These are phyloP conservation scores for Dictyostelium citrinum DNA, from an alignment of 78 protist species.

Conservation along the genomic window DNA sequence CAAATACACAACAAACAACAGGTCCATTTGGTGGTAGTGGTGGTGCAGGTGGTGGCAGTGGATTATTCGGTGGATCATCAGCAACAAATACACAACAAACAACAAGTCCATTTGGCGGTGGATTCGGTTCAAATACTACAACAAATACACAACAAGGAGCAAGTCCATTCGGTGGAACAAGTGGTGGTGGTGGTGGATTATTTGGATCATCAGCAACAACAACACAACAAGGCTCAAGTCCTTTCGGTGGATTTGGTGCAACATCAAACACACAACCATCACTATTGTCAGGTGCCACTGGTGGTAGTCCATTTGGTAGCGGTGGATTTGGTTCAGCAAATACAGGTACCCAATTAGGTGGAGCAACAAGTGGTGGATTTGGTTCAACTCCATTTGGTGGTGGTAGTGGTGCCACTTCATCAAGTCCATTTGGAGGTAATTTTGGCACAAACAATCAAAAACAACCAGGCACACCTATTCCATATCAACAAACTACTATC, in stretches of 20 bases:
- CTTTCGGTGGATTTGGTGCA: background rate
- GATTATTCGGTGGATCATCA: background rate
- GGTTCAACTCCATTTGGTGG: slow-evolving; percentile 68
- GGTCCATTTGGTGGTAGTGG: slow-evolving; percentile 7
- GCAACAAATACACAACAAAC: background rate
- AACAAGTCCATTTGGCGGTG: background rate
- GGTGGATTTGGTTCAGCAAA: background rate
- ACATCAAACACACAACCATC: background rate
- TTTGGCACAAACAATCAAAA: background rate
- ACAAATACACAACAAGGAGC: background rate
- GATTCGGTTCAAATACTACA: background rate
- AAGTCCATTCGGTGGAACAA: background rate
- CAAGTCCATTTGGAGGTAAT: background rate
- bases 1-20: background rate
- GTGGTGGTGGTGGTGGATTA: background rate
- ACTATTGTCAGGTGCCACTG: slow-evolving; percentile 38
- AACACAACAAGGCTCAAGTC: background rate
- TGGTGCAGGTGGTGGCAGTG: background rate
- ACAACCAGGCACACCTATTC: background rate
- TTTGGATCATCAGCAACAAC: background rate
- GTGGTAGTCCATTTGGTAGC: background rate
- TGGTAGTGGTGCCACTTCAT: background rate
- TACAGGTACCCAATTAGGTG: background rate
- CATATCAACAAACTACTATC: background rate
- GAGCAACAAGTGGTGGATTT: background rate